Conservation (phyloP, 371 early-diverging fungal genomes). For the Mucor ambiguus region DNA sequence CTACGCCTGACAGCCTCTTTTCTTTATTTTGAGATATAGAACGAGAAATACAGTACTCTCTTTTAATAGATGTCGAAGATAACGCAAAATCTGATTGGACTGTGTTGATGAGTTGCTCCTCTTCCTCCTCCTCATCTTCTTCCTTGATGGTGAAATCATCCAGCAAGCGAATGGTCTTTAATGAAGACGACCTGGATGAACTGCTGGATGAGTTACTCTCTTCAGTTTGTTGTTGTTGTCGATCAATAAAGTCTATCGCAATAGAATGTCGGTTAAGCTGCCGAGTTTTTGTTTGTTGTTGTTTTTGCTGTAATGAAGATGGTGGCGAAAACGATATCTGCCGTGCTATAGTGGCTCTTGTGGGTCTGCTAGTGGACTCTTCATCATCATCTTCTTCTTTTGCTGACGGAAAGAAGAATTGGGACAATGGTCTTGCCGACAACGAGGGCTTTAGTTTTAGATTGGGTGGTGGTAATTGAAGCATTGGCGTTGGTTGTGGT, state of each 20-base stretch:
- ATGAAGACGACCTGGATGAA: constrained; percentile 23
- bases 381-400: constrained; percentile 11
- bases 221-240: constrained; percentile 6
- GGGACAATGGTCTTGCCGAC: constrained; percentile 23
- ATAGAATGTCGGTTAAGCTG: constrained; percentile 10
- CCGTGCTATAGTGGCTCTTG: neutral
- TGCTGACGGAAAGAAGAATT: constrained; percentile 19
- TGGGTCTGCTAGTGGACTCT: neutral
- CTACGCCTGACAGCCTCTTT: constrained; percentile 16
- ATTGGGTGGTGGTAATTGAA: constrained; percentile 1
- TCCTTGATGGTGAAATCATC: neutral
- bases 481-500: constrained; percentile 1
- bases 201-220: neutral
- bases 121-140: neutral
- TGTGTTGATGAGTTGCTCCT: neutral
- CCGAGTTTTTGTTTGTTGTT: constrained; percentile 13
- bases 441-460: constrained; percentile 7
- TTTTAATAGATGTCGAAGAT: constrained; percentile 1
- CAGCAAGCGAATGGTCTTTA: constrained; percentile 11
- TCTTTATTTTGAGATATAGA: neutral
- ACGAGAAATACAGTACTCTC: constrained; percentile 1
- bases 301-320: constrained; percentile 2
- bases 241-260: constrained; percentile 13
- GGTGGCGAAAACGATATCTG: neutral
- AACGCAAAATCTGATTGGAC: constrained; percentile 16